A percentile compares a stretch with the other conserved stretches of the same genome.
phyloP scores from a whole-genome alignment of 768 basidiomycete genomes.

The Cystobasidium ongulense region DNA sequence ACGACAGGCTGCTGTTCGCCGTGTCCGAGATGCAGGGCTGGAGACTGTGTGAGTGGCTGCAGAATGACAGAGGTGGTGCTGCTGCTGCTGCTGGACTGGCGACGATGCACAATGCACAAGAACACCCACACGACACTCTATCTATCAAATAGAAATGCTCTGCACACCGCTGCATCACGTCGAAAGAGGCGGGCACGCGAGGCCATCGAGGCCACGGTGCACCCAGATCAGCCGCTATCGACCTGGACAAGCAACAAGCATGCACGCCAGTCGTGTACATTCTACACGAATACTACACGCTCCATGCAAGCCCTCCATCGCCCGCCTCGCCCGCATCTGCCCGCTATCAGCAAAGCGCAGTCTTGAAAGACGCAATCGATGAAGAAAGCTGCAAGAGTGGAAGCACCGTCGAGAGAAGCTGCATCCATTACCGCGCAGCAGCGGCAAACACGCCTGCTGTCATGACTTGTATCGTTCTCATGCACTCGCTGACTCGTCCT shows the following conservation, averaged over 20 bases:
- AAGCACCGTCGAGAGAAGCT: neutral
- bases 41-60: slow-evolving; percentile 70
- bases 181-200: neutral
- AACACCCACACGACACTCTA: neutral
- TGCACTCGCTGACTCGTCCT: too few species aligned
- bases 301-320: neutral
- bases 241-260: neutral
- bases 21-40: slow-evolving; percentile 98
- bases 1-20: slow-evolving; percentile 60
- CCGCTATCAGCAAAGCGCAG: neutral
- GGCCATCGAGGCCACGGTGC: neutral
- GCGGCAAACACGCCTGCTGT: too few species aligned
- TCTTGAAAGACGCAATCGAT: neutral
- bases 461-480: too few species aligned
- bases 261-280: too few species aligned
- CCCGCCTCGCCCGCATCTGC: neutral
- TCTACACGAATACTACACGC: neutral
- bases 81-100: neutral
- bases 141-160: neutral
- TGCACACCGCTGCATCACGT: neutral
- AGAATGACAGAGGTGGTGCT: neutral
- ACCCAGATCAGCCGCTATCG: neutral
- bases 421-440: too few species aligned
- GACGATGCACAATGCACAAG: neutral
- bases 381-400: neutral